Percentiles rank a stretch among this genome's conserved stretches.
Evolutionary conservation across 495 filamentous ascomycete species (phyloP).

Genomic region (Astrocystis sublimbata): DNA sequence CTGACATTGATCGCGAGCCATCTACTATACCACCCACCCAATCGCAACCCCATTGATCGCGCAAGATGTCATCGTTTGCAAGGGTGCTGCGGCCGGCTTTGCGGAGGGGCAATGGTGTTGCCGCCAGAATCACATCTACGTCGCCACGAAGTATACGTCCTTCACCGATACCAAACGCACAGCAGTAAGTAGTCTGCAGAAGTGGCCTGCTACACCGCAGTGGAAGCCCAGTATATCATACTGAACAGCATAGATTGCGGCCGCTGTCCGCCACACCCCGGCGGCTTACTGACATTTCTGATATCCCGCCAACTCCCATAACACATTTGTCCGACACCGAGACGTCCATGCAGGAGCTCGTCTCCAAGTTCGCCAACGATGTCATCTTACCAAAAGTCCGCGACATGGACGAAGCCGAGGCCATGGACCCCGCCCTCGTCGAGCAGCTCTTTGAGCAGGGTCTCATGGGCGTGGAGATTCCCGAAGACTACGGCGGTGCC

Average conservation of each 20-base stretch:
- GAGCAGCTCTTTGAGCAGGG: conserved; percentile 97
- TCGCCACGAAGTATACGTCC: conserved; percentile 43
- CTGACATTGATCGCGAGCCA: too few relatives aligned
- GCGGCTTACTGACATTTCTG: conserved; percentile 63
- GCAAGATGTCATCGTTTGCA: conserved; percentile 66
- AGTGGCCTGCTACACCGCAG: not conserved
- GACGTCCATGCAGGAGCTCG: conserved; percentile 80
- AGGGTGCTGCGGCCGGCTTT: conserved; percentile 68
- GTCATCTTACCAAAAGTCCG: conserved; percentile 88
- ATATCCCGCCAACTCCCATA: conserved; percentile 86
- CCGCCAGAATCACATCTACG: conserved; percentile 47
- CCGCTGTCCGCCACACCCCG: conserved; percentile 69
- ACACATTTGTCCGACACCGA: conserved; percentile 91
- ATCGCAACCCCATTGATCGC: not conserved
- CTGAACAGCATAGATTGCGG: conserved; percentile 42
- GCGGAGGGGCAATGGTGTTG: conserved; percentile 51
- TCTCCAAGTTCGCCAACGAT: conserved; percentile 87
- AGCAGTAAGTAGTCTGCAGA: conserved; percentile 42
- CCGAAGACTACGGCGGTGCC: conserved; percentile 92
- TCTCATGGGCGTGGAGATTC: conserved; percentile 95
- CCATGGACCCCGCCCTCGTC: conserved; percentile 85
- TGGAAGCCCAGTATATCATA: conserved; percentile 7
- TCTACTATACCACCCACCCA: too few relatives aligned
- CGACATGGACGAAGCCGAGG: conserved; percentile 96
- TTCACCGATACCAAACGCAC: conserved; percentile 33